These are phyloP conservation scores for Neoarthrinium moseri DNA, from an alignment of 2,329 filamentous ascomycete species.

Conservation along the genomic window DNA sequence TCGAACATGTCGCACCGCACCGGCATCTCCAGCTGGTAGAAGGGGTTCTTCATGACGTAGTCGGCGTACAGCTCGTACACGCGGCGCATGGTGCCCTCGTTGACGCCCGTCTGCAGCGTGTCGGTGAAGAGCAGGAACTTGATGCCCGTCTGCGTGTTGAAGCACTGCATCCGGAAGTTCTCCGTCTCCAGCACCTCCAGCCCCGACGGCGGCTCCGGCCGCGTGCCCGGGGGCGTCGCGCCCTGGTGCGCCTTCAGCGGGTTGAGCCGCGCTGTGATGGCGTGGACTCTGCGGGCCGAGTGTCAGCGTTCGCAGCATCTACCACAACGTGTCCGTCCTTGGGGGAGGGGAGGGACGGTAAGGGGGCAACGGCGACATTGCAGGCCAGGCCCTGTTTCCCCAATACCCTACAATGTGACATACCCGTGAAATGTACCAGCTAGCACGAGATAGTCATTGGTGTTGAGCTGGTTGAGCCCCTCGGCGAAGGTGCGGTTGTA, in stretches of 20 bases:
- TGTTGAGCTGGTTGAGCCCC: slow-evolving; percentile 80
- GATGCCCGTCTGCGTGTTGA: slow-evolving; percentile 88
- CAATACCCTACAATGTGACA: slow-evolving; percentile 20
- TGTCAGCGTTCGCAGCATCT: no score
- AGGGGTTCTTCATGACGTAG: slow-evolving; percentile 99
- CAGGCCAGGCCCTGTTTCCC: no score
- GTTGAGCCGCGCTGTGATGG: slow-evolving; percentile 64
- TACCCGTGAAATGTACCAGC: slow-evolving; percentile 97
- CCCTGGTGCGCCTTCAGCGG: slow-evolving; percentile 44
- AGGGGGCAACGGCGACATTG: slow-evolving; percentile 25
- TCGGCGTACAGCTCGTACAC: slow-evolving; percentile 96
- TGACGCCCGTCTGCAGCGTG: slow-evolving; percentile 76
- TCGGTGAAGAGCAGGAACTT: slow-evolving; percentile 98
- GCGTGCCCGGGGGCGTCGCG: slow-evolving; percentile 33
- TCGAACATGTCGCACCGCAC: slow-evolving; percentile 95
- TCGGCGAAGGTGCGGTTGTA: slow-evolving; percentile 95
- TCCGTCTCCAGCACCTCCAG: slow-evolving; percentile 92
- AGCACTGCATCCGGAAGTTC: slow-evolving; percentile 94
- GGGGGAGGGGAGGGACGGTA: no score
- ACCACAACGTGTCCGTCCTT: no score
- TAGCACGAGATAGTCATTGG: slow-evolving; percentile 95
- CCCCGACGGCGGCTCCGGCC: slow-evolving; percentile 69
- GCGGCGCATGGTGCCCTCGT: slow-evolving; percentile 73
- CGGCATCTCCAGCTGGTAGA: slow-evolving; percentile 98
- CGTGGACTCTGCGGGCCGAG: slow-evolving; percentile 55